Conservation (phyloP, 116 monocot species). For the Iris pallida region DNA sequence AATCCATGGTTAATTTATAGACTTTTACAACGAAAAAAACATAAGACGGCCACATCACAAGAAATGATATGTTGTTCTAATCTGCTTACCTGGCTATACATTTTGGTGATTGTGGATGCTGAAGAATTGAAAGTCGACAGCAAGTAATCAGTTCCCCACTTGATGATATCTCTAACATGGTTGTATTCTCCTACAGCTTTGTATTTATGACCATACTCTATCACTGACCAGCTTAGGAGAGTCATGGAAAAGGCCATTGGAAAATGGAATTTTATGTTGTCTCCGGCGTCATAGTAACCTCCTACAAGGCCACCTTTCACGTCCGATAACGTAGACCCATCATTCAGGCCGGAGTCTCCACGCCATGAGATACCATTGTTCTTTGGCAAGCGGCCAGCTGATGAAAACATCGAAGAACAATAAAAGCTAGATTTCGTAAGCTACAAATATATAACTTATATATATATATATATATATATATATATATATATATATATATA, state of each 20-base stretch:
- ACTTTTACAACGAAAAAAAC: no score
- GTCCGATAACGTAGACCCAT: constrained; percentile 17
- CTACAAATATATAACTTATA: no score
- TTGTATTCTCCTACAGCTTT: constrained; percentile 37
- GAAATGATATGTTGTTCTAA: no score
- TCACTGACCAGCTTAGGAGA: constrained; percentile 38
- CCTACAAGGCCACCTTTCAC: constrained; percentile 30
- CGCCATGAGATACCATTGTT: constrained; percentile 32
- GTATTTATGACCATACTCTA: constrained; percentile 34
- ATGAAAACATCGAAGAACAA: background rate
- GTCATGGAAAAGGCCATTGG: constrained; percentile 43
- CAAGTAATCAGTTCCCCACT: constrained; percentile 63
- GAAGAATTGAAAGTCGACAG: constrained; percentile 62
- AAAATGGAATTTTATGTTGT: constrained; percentile 43
- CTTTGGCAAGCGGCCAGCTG: constrained; percentile 35
- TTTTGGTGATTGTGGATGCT: constrained; percentile 36
- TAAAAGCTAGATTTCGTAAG: no score
- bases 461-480: no score
- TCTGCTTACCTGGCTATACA: constrained; percentile 40
- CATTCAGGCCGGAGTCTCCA: constrained; percentile 22
- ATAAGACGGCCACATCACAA: no score
- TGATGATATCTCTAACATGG: constrained; percentile 38
- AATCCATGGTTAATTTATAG: no score
- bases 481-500: no score
- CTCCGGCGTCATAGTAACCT: constrained; percentile 37